phyloP scores from a whole-genome alignment of 257 asterid genomes.

The Fraxinus americana region DNA sequence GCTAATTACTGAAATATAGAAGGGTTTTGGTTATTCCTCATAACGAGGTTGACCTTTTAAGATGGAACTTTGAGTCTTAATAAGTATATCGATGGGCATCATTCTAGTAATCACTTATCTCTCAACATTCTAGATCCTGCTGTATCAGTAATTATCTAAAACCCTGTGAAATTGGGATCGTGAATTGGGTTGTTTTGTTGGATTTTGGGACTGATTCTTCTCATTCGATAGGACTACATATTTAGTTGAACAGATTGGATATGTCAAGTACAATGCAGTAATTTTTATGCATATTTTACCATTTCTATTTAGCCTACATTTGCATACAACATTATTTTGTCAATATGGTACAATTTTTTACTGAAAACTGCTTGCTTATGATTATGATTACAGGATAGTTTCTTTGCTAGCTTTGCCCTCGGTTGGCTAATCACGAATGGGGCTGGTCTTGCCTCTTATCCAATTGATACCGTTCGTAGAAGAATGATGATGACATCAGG shows the following conservation, averaged over 20 bases:
- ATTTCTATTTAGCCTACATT: not conserved
- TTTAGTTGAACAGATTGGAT: not conserved
- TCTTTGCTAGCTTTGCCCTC: slow-evolving; percentile 91
- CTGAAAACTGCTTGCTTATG: slow-evolving; percentile 4
- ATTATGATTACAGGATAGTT: slow-evolving; percentile 67
- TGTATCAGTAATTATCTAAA: not conserved
- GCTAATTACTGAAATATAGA: no score
- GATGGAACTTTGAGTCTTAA: no score
- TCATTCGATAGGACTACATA: not conserved
- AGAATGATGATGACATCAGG: slow-evolving; percentile 99
- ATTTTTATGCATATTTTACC: not conserved
- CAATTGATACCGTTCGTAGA: slow-evolving; percentile 88
- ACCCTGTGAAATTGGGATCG: not conserved
- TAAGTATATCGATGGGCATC: slow-evolving; percentile 12
- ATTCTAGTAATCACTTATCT: not conserved
- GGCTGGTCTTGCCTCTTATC: slow-evolving; percentile 93
- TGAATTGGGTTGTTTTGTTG: not conserved
- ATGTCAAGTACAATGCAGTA: not conserved
- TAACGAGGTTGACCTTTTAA: no score
- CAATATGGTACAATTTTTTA: not conserved
- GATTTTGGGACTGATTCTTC: not conserved
- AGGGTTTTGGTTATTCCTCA: no score
- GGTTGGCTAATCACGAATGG: slow-evolving; percentile 95
- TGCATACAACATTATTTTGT: not conserved
- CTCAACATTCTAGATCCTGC: not conserved